Percentiles rank a stretch among this genome's conserved stretches.
Evolutionary conservation across 495 filamentous ascomycete species (phyloP).

Genomic region (Penicillium desertorum): DNA sequence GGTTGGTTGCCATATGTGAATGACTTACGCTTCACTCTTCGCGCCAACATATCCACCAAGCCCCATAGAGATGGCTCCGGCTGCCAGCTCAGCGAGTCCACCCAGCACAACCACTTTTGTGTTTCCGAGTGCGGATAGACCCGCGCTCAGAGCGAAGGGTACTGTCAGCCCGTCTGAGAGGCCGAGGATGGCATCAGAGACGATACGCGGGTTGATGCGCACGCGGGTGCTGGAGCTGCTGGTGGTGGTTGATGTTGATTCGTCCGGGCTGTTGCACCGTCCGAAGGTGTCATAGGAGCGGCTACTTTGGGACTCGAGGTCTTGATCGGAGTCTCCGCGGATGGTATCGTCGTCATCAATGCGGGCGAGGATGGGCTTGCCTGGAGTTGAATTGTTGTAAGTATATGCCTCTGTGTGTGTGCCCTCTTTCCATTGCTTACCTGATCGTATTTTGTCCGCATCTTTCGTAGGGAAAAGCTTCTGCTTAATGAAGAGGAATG

Average conservation of each 20-base stretch:
- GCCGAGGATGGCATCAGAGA: slow-evolving; percentile 59
- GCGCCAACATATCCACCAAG: slow-evolving; percentile 63
- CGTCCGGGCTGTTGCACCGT: slow-evolving; percentile 26
- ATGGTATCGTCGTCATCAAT: slow-evolving; percentile 35
- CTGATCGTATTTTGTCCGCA: slow-evolving; percentile 19
- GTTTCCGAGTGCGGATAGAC: slow-evolving; percentile 53
- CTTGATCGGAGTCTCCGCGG: slow-evolving; percentile 30
- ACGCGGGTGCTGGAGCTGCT: slow-evolving; percentile 36
- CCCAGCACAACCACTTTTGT: slow-evolving; percentile 56
- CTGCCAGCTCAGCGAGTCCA: slow-evolving; percentile 55
- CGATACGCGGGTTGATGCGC: slow-evolving; percentile 51
- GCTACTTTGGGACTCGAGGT: slow-evolving; percentile 38
- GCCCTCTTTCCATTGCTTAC: slow-evolving; percentile 18
- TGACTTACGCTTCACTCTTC: slow-evolving; percentile 63
- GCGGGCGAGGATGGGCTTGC: slow-evolving; percentile 39
- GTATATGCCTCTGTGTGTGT: slow-evolving; percentile 6
- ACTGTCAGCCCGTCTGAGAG: slow-evolving; percentile 60
- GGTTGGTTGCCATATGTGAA: slow-evolving; percentile 8
- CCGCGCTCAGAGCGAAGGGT: slow-evolving; percentile 56
- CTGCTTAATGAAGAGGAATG: slow-evolving; percentile 45
- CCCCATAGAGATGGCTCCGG: slow-evolving; percentile 58
- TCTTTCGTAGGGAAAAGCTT: slow-evolving; percentile 38
- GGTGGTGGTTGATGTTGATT: slow-evolving; percentile 21
- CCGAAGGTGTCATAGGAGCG: slow-evolving; percentile 47
- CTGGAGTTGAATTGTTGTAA: slow-evolving; percentile 19